Base-by-base conservation (phyloP, 139 green algal species). In the Desmodesmus armatus region DNA sequence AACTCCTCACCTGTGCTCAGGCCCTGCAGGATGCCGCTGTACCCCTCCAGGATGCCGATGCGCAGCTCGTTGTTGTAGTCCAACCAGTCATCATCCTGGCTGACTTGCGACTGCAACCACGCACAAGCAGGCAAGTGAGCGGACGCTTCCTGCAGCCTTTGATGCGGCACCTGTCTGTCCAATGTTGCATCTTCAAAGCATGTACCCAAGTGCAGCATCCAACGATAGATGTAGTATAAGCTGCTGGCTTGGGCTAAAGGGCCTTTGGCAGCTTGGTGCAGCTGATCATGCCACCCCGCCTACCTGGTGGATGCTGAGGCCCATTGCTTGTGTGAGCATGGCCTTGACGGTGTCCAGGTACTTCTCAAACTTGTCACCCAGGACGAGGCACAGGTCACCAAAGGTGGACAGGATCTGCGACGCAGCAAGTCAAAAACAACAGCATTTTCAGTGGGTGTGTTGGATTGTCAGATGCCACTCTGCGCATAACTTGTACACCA, bases 61-160 rank as follows among this genome's bases (percentile, higher is more conserved):
- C 96, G 92, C 84, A 99, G 91, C 70, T 91, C 44, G 87, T 98
- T 98, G 90, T 98, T 97, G 92, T 99, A 99, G 4, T 99, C 96
- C 33, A 91, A 84, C 53, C 94, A 85, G 58, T 98, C 96, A 35
- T 97, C 96, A 78, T 98, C 94, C 71, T 35, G 2, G 44, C 43
- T 35, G 21, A 29, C 41, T 11, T 43, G n/a, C 15, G 75, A 55
- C 40, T 63, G 40, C 71, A 41, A n/a, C n/a, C n/a, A n/a, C n/a
- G n/a, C n/a, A n/a, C n/a, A n/a, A n/a, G n/a, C n/a, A n/a, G n/a
- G n/a, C n/a, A n/a, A n/a, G n/a, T n/a, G n/a, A n/a, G n/a, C n/a
- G n/a, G n/a, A n/a, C n/a, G n/a, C n/a, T n/a, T n/a, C n/a, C n/a
- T n/a, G n/a, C n/a, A n/a, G n/a, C n/a, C n/a, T n/a, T n/a, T n/a